These are phyloP conservation scores for Suillus plorans DNA, from an alignment of 768 basidiomycete species.

Conservation along the genomic window DNA sequence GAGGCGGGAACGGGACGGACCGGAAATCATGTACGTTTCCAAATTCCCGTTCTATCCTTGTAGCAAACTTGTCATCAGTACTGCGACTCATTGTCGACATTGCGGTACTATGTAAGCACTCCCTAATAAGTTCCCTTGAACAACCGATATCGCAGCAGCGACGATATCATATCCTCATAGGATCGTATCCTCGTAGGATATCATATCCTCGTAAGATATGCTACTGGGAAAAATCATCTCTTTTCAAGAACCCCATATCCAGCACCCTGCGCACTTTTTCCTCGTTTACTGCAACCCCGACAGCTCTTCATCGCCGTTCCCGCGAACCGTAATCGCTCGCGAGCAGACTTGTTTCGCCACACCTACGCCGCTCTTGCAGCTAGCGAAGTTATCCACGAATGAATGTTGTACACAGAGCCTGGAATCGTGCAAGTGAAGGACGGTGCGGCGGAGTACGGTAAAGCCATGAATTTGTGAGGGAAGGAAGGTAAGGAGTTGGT, in stretches of 20 bases:
- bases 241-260: slow-evolving; percentile 59
- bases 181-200: slow-evolving; percentile 25
- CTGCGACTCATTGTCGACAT: slow-evolving; percentile 64
- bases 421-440: slow-evolving; percentile 52
- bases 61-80: slow-evolving; percentile 32
- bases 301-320: slow-evolving; percentile 4
- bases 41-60: neutral
- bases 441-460: slow-evolving; percentile 69
- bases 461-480: slow-evolving; percentile 33
- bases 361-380: slow-evolving; percentile 55
- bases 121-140: neutral
- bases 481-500: slow-evolving; percentile 34
- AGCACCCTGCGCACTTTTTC: slow-evolving; percentile 52
- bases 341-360: slow-evolving; percentile 52
- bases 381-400: slow-evolving; percentile 65
- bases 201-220: slow-evolving; percentile 58
- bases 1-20: slow-evolving; percentile 55
- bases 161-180: slow-evolving; percentile 23
- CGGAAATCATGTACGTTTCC: slow-evolving; percentile 54
- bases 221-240: slow-evolving; percentile 70
- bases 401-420: slow-evolving; percentile 51
- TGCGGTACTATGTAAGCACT: slow-evolving; percentile 38
- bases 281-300: slow-evolving; percentile 69
- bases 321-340: neutral
- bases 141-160: slow-evolving; percentile 33